These are phyloP conservation scores for Neonectria neomacrospora DNA, from an alignment of 2,329 filamentous ascomycete species.

Conservation along the genomic window DNA sequence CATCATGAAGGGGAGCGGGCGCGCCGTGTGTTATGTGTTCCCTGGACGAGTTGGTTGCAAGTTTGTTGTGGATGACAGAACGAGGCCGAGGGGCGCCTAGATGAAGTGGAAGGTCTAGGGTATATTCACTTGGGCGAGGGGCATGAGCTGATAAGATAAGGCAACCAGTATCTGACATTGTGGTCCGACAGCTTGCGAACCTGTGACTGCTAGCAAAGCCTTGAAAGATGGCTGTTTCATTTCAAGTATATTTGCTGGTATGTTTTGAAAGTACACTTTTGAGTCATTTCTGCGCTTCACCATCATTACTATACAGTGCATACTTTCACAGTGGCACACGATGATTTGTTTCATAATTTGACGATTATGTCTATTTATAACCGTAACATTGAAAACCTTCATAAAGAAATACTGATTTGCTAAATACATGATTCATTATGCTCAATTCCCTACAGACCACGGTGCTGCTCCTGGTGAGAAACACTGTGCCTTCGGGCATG, in stretches of 20 bases:
- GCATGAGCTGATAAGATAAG: slow-evolving; percentile 22
- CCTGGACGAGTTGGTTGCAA: neutral
- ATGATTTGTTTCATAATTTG: too few species aligned
- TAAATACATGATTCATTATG: slow-evolving; percentile 27
- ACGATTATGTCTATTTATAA: neutral
- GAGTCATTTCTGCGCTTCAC: too few species aligned
- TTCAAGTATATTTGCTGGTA: too few species aligned
- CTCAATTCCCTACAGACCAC: slow-evolving; percentile 53
- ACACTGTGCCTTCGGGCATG: slow-evolving; percentile 59
- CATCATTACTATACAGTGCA: too few species aligned
- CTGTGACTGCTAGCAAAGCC: too few species aligned
- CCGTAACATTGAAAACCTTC: slow-evolving; percentile 22
- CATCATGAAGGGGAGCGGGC: slow-evolving; percentile 29
- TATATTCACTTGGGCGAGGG: slow-evolving; percentile 3
- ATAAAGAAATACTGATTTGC: slow-evolving; percentile 37
- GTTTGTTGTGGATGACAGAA: slow-evolving; percentile 4
- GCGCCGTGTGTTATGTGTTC: neutral
- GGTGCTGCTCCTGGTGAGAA: slow-evolving; percentile 60
- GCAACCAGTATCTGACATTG: neutral
- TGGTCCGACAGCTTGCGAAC: neutral
- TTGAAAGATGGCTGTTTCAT: too few species aligned
- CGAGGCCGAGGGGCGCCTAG: neutral
- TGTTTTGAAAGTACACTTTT: too few species aligned
- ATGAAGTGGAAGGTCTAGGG: slow-evolving; percentile 14
- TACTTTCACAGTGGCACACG: neutral